phyloP scores from a whole-genome alignment of 176 grass and related monocot genomes.

The Saccharum officinarum region DNA sequence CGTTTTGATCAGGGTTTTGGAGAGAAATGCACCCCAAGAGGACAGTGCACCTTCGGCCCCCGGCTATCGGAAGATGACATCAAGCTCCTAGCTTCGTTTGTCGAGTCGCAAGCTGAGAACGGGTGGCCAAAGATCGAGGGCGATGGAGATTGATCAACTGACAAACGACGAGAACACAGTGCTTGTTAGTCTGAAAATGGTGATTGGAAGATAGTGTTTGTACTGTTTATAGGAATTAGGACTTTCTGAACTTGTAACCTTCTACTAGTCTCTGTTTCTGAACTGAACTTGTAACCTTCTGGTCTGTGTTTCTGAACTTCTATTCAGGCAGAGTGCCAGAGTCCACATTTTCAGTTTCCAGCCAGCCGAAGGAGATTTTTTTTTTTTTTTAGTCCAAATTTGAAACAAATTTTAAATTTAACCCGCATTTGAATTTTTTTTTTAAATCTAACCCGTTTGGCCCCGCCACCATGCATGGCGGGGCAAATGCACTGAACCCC shows the following conservation, averaged over 20 bases:
- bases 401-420: too few species aligned
- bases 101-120: conserved; percentile 70
- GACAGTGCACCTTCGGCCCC: conserved; percentile 81
- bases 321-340: too few species aligned
- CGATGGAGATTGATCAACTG: conserved; percentile 49
- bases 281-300: not conserved
- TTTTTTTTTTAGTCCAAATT: too few species aligned
- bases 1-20: conserved; percentile 63
- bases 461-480: too few species aligned
- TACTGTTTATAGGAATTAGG: not conserved
- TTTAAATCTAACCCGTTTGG: too few species aligned
- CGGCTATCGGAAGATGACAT: conserved; percentile 76
- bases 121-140: conserved; percentile 82
- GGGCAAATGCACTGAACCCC: too few species aligned
- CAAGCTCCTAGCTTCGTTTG: conserved; percentile 73
- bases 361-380: not conserved
- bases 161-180: not conserved
- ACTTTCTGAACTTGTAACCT: not conserved
- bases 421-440: too few species aligned
- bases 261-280: not conserved
- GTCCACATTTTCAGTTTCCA: not conserved
- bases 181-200: not conserved
- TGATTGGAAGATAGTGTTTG: not conserved
- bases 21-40: conserved; percentile 75
- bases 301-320: not conserved